Conservation (phyloP, 2,329 filamentous ascomycete species). For the Chaetomium olivaceum region DNA sequence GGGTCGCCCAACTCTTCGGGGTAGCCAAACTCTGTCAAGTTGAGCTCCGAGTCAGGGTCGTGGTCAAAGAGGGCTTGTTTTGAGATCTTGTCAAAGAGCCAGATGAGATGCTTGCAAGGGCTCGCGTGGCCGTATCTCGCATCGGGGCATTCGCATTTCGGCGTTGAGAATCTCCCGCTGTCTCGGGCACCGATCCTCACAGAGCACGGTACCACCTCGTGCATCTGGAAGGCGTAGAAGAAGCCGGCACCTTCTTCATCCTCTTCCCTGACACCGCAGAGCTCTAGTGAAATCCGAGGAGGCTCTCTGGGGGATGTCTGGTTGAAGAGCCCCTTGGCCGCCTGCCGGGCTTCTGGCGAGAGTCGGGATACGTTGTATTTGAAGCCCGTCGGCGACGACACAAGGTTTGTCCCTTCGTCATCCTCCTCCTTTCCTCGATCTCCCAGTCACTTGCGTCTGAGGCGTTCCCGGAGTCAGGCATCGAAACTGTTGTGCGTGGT, state of each 20-base stretch:
- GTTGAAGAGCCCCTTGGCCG: slow-evolving; percentile 48
- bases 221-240: slow-evolving; percentile 58
- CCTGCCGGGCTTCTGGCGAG: slow-evolving; percentile 39
- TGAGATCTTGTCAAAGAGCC: slow-evolving; percentile 56
- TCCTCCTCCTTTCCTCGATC: slow-evolving; percentile 37
- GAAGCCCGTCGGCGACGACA: slow-evolving; percentile 45
- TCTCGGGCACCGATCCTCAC: slow-evolving; percentile 49
- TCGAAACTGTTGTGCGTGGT: slow-evolving; percentile 15
- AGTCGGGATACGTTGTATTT: slow-evolving; percentile 46
- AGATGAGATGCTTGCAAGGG: slow-evolving; percentile 55
- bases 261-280: slow-evolving; percentile 44
- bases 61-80: slow-evolving; percentile 49
- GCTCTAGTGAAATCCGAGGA: slow-evolving; percentile 52
- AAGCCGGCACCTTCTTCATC: slow-evolving; percentile 41
- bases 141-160: slow-evolving; percentile 50
- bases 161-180: slow-evolving; percentile 41
- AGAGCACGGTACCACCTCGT: slow-evolving; percentile 54
- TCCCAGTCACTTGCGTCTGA: slow-evolving; percentile 33
- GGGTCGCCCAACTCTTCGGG: slow-evolving; percentile 51
- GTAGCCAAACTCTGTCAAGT: slow-evolving; percentile 46
- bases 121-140: slow-evolving; percentile 25
- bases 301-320: slow-evolving; percentile 40
- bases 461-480: slow-evolving; percentile 12
- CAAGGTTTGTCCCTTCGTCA: slow-evolving; percentile 33
- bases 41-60: slow-evolving; percentile 42